These are phyloP conservation scores for Tubosaeta brunneosetosa DNA, from an alignment of 768 basidiomycete species.

Conservation along the genomic window DNA sequence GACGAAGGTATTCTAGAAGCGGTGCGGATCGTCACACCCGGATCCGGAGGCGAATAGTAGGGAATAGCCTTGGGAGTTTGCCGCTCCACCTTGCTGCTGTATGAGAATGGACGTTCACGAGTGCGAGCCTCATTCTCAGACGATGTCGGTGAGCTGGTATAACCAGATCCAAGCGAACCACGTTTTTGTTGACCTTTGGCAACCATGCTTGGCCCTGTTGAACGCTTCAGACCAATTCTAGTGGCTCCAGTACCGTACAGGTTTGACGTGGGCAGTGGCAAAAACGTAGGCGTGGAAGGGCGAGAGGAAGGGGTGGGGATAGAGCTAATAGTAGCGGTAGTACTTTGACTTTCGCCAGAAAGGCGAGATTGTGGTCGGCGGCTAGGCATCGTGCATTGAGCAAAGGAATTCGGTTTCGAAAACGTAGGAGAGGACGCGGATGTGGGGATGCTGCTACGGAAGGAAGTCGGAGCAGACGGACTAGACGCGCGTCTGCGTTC, in stretches of 20 bases:
- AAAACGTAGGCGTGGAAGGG: conserved; percentile 70
- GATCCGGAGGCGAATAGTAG: conserved; percentile 36
- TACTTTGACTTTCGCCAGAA: conserved; percentile 56
- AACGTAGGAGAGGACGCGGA: conserved; percentile 46
- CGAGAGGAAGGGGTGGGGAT: conserved; percentile 66
- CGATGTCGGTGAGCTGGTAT: conserved; percentile 25
- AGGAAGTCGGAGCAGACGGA: conserved; percentile 52
- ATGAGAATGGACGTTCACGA: conserved; percentile 28
- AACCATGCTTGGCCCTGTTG: conserved; percentile 45
- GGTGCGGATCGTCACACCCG: conserved; percentile 47
- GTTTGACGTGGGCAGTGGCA: conserved; percentile 61
- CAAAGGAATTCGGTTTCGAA: conserved; percentile 37
- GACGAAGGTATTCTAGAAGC: conserved; percentile 40
- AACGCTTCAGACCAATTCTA: conserved; percentile 53
- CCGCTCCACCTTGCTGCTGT: conserved; percentile 20
- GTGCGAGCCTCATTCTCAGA: conserved; percentile 24
- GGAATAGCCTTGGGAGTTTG: conserved; percentile 36
- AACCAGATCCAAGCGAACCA: conserved; percentile 55
- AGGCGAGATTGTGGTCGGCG: conserved; percentile 71
- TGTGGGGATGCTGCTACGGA: conserved; percentile 44
- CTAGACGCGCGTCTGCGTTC: conserved; percentile 60
- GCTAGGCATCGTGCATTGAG: conserved; percentile 43
- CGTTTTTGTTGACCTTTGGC: conserved; percentile 48
- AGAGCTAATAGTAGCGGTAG: conserved; percentile 53
- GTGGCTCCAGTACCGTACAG: conserved; percentile 39